phyloP scores from a whole-genome alignment of 164 flowering plant species.

The Magnolia sinica region DNA sequence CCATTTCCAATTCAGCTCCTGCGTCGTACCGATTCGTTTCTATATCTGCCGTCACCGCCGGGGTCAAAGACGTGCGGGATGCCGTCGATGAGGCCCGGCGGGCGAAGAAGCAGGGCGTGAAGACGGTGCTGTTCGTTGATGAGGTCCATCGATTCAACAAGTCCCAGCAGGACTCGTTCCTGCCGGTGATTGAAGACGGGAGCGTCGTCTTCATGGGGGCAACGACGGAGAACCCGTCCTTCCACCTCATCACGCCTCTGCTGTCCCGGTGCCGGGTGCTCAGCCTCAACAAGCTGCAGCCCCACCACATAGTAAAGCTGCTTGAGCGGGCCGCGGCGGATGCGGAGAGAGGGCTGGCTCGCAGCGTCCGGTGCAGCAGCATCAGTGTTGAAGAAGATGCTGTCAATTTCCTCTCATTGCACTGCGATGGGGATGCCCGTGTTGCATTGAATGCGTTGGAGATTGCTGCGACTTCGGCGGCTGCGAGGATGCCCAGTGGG shows the following conservation, averaged over 20 bases:
- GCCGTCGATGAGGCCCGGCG: constrained; percentile 66
- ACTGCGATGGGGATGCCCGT: constrained; percentile 90
- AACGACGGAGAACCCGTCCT: constrained; percentile 91
- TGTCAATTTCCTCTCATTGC: constrained; percentile 42
- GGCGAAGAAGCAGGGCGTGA: constrained; percentile 16
- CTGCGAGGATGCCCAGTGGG: constrained; percentile 28
- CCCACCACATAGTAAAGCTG: constrained; percentile 36
- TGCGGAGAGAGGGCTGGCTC: constrained; percentile 40
- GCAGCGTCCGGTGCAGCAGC: constrained; percentile 27
- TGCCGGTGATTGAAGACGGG: constrained; percentile 88
- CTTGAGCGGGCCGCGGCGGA: constrained; percentile 48
- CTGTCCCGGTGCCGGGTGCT: constrained; percentile 73
- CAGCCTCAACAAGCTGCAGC: constrained; percentile 49
- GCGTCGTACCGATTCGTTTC: constrained; percentile 48
- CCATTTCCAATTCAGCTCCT: constrained; percentile 42
- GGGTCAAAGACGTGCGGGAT: constrained; percentile 84
- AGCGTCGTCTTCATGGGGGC: constrained; percentile 79
- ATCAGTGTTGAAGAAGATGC: constrained; percentile 40
- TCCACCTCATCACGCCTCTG: constrained; percentile 77
- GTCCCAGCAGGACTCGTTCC: constrained; percentile 78
- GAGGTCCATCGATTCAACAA: constrained; percentile 92
- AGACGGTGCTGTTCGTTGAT: constrained; percentile 74
- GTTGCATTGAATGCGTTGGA: constrained; percentile 83
- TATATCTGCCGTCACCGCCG: constrained; percentile 69
- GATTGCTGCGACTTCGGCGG: constrained; percentile 56